A percentile compares a stretch with the other conserved stretches of the same genome.
Evolutionary conservation across 2,329 filamentous ascomycete species (phyloP).

Genomic region (Pseudodiploospora longispora): DNA sequence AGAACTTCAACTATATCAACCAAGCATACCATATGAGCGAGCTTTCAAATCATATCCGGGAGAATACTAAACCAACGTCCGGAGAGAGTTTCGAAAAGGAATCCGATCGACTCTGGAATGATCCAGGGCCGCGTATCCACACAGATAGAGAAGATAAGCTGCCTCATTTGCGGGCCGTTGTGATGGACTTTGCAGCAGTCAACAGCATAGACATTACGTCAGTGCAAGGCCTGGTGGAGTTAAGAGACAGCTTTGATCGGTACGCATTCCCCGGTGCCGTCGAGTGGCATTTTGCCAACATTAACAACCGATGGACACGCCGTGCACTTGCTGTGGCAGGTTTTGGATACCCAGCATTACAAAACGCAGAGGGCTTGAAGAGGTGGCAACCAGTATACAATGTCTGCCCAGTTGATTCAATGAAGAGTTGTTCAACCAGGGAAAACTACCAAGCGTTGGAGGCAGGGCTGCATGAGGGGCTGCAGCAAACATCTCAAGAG

Average conservation of each 20-base stretch:
- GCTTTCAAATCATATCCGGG: conserved; percentile 31
- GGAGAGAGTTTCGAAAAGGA: conserved; percentile 27
- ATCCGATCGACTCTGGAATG: conserved; percentile 47
- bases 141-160: conserved; percentile 21
- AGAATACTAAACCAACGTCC: conserved; percentile 31
- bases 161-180: conserved; percentile 43
- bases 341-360: conserved; percentile 39
- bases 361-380: conserved; percentile 17
- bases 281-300: conserved; percentile 47
- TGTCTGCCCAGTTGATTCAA: conserved; percentile 18
- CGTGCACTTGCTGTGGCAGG: conserved; percentile 47
- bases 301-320: conserved; percentile 49
- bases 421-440: conserved; percentile 6
- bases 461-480: neutral
- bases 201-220: conserved; percentile 51
- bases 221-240: conserved; percentile 47
- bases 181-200: conserved; percentile 51
- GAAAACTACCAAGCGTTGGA: neutral
- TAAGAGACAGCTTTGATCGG: conserved; percentile 45
- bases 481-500: conserved; percentile 1
- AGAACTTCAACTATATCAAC: conserved; percentile 46
- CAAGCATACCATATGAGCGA: conserved; percentile 38
- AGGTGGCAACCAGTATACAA: conserved; percentile 27
- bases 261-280: conserved; percentile 40
- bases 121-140: conserved; percentile 31